Conservation (phyloP, 2,329 filamentous ascomycete species). For the Aspergillus flavus region DNA sequence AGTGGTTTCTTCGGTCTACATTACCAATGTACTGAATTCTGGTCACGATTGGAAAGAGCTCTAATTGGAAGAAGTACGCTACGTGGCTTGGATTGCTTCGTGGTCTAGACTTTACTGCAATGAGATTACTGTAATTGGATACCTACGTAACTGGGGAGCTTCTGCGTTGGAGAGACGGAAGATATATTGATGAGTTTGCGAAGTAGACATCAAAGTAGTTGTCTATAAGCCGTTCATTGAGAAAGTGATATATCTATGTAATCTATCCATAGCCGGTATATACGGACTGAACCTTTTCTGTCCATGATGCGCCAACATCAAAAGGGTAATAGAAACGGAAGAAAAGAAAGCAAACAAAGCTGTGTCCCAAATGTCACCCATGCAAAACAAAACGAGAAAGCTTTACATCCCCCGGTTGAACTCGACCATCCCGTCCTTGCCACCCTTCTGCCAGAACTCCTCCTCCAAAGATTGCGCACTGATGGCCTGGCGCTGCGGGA, state of each 20-base stretch:
- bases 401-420: slow-evolving; percentile 90
- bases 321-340: slow-evolving; percentile 1
- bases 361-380: background rate
- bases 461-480: slow-evolving; percentile 74
- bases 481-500: slow-evolving; percentile 87
- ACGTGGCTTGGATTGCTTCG: no score
- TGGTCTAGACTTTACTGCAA: no score
- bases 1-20: no score
- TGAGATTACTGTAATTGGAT: no score
- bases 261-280: background rate
- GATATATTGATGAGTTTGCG: no score
- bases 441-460: slow-evolving; percentile 82
- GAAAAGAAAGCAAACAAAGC: slow-evolving; percentile 7
- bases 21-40: no score
- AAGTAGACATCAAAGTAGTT: no score
- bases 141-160: no score
- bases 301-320: slow-evolving; percentile 2
- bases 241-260: background rate
- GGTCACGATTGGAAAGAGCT: no score
- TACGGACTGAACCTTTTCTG: background rate
- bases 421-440: slow-evolving; percentile 80
- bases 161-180: no score
- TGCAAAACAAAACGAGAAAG: background rate
- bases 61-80: no score
- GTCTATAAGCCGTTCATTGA: background rate